phyloP scores from a whole-genome alignment of 139 green algal species.

The Chlorella sorokiniana region DNA sequence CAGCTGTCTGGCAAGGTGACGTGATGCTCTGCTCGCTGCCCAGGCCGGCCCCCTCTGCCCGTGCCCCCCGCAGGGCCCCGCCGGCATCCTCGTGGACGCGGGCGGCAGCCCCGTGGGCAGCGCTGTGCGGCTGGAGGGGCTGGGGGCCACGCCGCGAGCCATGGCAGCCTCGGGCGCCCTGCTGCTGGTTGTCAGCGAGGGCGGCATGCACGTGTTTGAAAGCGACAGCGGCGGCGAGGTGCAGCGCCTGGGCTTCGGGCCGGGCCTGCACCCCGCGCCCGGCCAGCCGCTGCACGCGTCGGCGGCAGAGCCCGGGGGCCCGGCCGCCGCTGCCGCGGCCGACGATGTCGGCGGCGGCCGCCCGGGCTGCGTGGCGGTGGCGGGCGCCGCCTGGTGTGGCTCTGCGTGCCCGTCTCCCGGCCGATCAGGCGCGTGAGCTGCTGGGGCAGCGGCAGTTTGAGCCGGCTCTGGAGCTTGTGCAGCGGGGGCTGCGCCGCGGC shows the following conservation, averaged over 20 bases:
- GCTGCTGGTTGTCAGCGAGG: constrained; percentile 43
- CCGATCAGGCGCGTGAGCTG: constrained; percentile 71
- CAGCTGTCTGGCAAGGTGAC: not conserved
- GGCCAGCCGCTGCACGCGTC: constrained; percentile 4
- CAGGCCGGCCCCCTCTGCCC: not conserved
- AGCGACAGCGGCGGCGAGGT: constrained; percentile 31
- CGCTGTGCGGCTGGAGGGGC: constrained; percentile 42
- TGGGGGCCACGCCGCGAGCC: constrained; percentile 34
- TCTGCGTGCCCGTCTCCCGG: constrained; percentile 62
- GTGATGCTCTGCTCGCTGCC: not conserved
- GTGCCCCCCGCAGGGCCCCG: constrained; percentile 36
- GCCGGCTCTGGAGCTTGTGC: constrained; percentile 49
- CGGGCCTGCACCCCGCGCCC: constrained; percentile 11
- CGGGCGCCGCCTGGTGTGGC: constrained; percentile 51
- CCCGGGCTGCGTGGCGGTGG: constrained; percentile 33
- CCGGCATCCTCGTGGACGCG: constrained; percentile 46
- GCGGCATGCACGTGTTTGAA: constrained; percentile 48
- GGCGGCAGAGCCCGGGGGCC: not conserved
- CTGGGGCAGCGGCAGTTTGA: constrained; percentile 55
- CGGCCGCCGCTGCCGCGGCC: not conserved
- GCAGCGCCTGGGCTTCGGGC: constrained; percentile 42
- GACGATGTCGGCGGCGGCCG: not conserved
- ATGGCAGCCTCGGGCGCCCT: constrained; percentile 44
- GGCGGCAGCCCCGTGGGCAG: constrained; percentile 36
- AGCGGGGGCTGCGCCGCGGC: constrained; percentile 12